Base-by-base conservation (phyloP, 1,284 basidiomycete genomes). In the Inonotus hispidus region DNA sequence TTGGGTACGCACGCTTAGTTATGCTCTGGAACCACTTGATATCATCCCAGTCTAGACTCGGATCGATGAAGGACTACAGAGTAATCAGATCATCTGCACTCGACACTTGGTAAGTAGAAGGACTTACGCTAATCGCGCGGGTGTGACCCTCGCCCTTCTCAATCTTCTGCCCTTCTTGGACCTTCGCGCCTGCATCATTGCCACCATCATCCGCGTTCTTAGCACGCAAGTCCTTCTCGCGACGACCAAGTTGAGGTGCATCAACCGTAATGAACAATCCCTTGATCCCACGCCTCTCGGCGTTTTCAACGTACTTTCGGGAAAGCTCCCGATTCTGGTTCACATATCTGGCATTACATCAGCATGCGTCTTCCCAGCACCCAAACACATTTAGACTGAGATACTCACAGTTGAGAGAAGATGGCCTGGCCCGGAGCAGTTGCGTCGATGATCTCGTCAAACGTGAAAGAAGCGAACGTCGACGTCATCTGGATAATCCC, bases 211-310 rank as follows among this genome's bases (percentile, higher is more conserved):
- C 61, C 1, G 53, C 93, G 66, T 96, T 96, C 72, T 95, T 96
- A 81, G 91, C 90, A 41, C 95, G 81, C 95, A 98, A 97, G 70
- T 98, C 95, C 78, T 93, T 92, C 73, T 95, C 93, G 61, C 93
- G 83, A 29, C 93, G 83, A 53, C 93, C 94, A 19, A 97, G 83
- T 68, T 95, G 93, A 3, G 94, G 93, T 1, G 94, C 93, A 71
- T 97, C 93, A 27, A 96, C 93, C 1, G 93, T 96, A 77, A 95
- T 93, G 74, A 95, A 95, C 14, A 95, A 75, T 6, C 77, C 88
- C 72, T 94, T 94, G 73, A 95, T 82, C 10, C 93, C 93, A 4
- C 92, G 82, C 64, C 82, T 75, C 71, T 92, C 91, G 1, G 93
- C 93, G 66, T 93, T 90, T 65, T 88, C 82, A 4, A 96, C 90